Base-by-base conservation (phyloP, 352 stramenopile genomes). In the Pythium myriotylum region DNA sequence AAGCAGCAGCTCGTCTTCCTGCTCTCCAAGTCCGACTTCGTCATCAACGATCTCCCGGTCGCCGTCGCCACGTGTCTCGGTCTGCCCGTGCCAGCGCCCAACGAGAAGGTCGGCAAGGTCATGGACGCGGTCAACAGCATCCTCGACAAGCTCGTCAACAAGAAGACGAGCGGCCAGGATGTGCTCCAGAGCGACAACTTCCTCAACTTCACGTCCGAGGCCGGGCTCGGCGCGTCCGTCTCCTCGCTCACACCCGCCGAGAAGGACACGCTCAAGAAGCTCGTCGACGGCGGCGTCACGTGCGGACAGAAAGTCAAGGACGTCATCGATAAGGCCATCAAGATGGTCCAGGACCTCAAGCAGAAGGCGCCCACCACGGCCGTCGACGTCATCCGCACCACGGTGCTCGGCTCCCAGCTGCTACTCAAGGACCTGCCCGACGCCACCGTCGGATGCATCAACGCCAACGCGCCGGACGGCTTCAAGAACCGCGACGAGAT, bases 21-120 rank as follows among this genome's bases (percentile, higher is more conserved):
- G 32, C 46, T 90, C 10, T 70, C 69, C 51, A 79, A 90, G 62
- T 78, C 74, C 33, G 77, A 88, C 63, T 74, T 76, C 9, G 75
- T 74, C 3, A 61, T 86, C 17, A 70, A 65, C 35, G 81, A 90
- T 58, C 55, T 88, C 2, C 81, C 81, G 0, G 56, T 72, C 29
- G 76, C 77, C 0, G 79, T 88, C 26, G 59, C 70, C 5, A 73
- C 66, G 7, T 88, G 81, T 46, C 47, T 77, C 9, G 75, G 79
- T 3, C 58, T 74, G 17, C 56, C 53, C 8, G 52, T 64, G 1
- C 68, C n/a, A n/a, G n/a, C 71, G 0, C 63, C 20, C 29, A 20
- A 55, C 13, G 45, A 78, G 16, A 72, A 81, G 22, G 66, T 72
- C 27, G 56, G 82, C 45, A 35, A 80, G 1, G 73, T 77, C 9